These are phyloP conservation scores for Plantago lanceolata DNA, from an alignment of 305 asterid genomes.

Conservation along the genomic window DNA sequence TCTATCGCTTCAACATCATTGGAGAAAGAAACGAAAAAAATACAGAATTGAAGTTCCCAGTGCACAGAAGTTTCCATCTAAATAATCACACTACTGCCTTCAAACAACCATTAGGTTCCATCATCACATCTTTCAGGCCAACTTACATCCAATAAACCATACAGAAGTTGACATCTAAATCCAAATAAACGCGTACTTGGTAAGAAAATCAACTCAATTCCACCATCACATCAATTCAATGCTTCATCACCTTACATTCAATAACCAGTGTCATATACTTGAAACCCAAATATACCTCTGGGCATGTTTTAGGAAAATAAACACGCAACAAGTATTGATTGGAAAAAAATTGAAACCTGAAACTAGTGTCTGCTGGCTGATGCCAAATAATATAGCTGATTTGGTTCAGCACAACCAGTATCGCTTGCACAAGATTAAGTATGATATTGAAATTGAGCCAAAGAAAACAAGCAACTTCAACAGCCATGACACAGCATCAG, in stretches of 20 bases:
- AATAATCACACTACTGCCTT: background rate
- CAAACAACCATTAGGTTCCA: conserved; percentile 8
- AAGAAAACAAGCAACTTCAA: conserved; percentile 2
- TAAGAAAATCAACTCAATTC: conserved; percentile 22
- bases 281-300: background rate
- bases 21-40: background rate
- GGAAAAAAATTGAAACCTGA: conserved; percentile 19
- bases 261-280: conserved; percentile 18
- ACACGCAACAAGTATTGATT: conserved; percentile 8
- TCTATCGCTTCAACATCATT: background rate
- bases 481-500: conserved; percentile 1
- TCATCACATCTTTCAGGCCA: conserved; percentile 16
- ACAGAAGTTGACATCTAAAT: background rate
- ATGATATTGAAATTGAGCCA: conserved; percentile 15
- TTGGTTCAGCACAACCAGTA: conserved; percentile 2
- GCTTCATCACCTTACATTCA: conserved; percentile 15
- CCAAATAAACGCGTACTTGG: background rate
- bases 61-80: background rate
- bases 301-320: conserved; percentile 6
- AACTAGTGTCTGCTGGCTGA: conserved; percentile 11
- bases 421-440: conserved; percentile 14
- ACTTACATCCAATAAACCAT: conserved; percentile 22
- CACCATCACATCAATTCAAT: conserved; percentile 16
- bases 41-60: background rate
- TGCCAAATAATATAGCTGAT: background rate